phyloP scores from a whole-genome alignment of 2,329 filamentous ascomycete species.

The Hymenoscyphus albidus region DNA sequence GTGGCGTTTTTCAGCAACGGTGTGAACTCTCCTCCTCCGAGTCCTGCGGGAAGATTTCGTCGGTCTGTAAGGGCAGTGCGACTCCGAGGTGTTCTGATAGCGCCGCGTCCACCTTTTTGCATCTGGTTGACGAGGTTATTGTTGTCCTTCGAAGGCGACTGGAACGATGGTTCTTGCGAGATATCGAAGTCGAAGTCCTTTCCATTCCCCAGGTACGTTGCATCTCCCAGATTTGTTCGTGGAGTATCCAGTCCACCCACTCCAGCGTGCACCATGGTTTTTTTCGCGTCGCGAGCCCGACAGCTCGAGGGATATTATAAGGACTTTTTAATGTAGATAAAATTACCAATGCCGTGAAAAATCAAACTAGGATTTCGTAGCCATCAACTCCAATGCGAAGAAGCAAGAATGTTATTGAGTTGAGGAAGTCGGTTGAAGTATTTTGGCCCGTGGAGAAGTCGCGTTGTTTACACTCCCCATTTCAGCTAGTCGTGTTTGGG shows the following conservation, averaged over 20 bases:
- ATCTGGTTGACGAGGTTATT: constrained; percentile 74
- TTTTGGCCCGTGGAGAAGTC: constrained; percentile 14
- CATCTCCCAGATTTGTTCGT: constrained; percentile 78
- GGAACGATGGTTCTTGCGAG: constrained; percentile 83
- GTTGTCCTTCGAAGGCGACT: constrained; percentile 70
- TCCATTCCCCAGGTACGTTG: constrained; percentile 67
- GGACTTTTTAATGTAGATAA: constrained; percentile 19
- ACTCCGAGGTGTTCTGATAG: constrained; percentile 63
- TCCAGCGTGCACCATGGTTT: constrained; percentile 61
- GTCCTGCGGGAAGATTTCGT: constrained; percentile 61
- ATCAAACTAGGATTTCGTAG: constrained; percentile 24
- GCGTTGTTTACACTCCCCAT: constrained; percentile 18
- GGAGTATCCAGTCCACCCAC: constrained; percentile 74
- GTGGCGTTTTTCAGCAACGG: constrained; percentile 82
- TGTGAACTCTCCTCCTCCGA: constrained; percentile 79
- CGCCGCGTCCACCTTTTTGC: constrained; percentile 58
- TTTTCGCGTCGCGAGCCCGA: constrained; percentile 14
- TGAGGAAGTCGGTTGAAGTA: background rate
- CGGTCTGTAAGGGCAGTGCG: constrained; percentile 68
- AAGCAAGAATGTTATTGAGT: constrained; percentile 21
- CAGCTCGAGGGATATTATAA: constrained; percentile 15
- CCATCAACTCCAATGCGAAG: constrained; percentile 31
- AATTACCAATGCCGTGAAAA: constrained; percentile 21
- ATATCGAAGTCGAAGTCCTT: constrained; percentile 69
- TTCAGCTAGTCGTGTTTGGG: background rate